Conservation (phyloP, 257 asterid genomes). For the Nicotiana obtusifolia region DNA sequence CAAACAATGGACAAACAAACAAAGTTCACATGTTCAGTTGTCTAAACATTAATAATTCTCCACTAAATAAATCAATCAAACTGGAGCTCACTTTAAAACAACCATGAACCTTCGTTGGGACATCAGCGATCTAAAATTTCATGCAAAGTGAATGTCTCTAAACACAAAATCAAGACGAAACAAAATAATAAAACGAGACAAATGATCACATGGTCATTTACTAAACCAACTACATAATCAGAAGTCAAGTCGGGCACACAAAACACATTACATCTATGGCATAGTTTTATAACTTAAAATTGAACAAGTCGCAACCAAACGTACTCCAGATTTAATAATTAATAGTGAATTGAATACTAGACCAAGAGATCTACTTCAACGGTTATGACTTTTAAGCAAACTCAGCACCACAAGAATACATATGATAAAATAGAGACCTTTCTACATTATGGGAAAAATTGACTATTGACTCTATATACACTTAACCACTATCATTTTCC, state of each 20-base stretch:
- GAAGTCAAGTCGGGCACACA: not conserved
- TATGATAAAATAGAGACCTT: not conserved
- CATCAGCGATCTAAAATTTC: not conserved
- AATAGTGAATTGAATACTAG: not conserved
- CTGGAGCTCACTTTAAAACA: not conserved
- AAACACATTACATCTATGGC: not conserved
- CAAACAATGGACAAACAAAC: not conserved
- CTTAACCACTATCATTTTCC: not conserved
- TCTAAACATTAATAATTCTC: not conserved
- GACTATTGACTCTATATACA: not conserved
- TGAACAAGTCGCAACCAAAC: not conserved
- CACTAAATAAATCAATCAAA: not conserved
- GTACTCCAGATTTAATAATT: not conserved
- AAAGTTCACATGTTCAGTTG: not conserved
- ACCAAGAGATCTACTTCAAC: not conserved
- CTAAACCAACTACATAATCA: not conserved
- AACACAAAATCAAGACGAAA: not conserved
- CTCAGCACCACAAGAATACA: no score
- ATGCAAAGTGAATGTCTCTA: slow-evolving; percentile 4
- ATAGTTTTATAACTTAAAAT: not conserved
- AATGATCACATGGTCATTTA: not conserved
- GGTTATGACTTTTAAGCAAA: not conserved
- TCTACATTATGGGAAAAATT: not conserved
- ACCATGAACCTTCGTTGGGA: not conserved
- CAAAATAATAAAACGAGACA: not conserved